Conservation (phyloP, 179 eudicot species). For the Silene noctiflora region DNA sequence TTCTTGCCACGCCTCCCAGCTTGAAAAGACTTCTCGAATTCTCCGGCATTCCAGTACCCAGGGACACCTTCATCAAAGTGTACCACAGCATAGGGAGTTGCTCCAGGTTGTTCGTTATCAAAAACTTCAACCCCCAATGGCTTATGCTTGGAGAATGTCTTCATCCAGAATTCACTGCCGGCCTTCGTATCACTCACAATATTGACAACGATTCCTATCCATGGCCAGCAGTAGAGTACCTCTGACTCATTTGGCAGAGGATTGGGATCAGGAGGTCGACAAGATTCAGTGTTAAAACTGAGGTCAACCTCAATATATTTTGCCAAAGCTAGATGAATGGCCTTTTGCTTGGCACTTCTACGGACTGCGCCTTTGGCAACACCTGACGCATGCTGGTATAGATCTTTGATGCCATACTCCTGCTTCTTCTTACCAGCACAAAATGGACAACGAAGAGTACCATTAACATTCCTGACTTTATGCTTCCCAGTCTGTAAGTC, state of each 20-base stretch:
- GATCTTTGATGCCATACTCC: conserved; percentile 35
- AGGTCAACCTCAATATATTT: conserved; percentile 35
- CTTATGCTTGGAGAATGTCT: conserved; percentile 34
- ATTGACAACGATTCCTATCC: conserved; percentile 60
- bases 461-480: conserved; percentile 29
- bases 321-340: conserved; percentile 38
- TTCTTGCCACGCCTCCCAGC: conserved; percentile 42
- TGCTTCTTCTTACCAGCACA: conserved; percentile 42
- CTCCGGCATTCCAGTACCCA: conserved; percentile 42
- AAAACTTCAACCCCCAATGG: conserved; percentile 41
- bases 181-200: conserved; percentile 26
- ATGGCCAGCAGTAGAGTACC: conserved; percentile 49
- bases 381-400: conserved; percentile 45
- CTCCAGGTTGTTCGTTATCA: conserved; percentile 23
- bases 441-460: conserved; percentile 38
- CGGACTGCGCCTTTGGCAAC: conserved; percentile 52
- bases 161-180: conserved; percentile 32
- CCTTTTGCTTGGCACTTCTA: conserved; percentile 41
- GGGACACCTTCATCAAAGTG: conserved; percentile 48
- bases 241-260: conserved; percentile 18
- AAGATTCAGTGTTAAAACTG: conserved; percentile 15
- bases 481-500: conserved; percentile 29
- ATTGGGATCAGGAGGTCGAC: conserved; percentile 28
- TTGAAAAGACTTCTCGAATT: conserved; percentile 49
- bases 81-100: conserved; percentile 33